Base-by-base conservation (phyloP, 495 filamentous ascomycete species). In the Xylaria telfairii region DNA sequence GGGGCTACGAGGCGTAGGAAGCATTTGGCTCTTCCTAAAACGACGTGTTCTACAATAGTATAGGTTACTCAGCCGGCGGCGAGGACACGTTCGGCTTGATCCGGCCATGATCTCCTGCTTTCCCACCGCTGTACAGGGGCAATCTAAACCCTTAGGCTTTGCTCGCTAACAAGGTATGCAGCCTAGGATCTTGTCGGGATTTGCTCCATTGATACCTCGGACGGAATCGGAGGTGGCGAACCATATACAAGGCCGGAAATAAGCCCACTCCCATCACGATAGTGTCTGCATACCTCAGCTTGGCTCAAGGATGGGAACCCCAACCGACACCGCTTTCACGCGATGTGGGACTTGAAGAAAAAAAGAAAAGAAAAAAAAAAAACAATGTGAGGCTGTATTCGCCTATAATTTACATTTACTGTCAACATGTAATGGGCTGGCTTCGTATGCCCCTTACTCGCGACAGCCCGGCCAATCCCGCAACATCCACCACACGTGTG, bases 181-280 rank as follows among this genome's bases (percentile, higher is more conserved):
- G 30, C 56, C 42, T 39, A 47, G 67, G 30, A 13, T 46, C 32
- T 12, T 54, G 67, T 69, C 67, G 67, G 67, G 59, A 9, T 42
- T 60, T 63, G 49, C 39, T 54, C 57, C 67, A 69, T 49, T 51
- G 44, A 63, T 49, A 57, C 65, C 64, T 41, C 67, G 47, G n/a
- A 63, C 46, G 59, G 59, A 28, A 30, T 69, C 41, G 56, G 57
- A 54, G 28, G 67, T 69, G 67, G 56, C 59, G 37, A 37, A 15
- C 34, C 24, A n/a, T 54, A 51, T 30, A 51, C 57, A 39, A 54
- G 19, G 32, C 57, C 57, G 57, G 44, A 54, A 63, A 51, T 63
- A 62, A 61, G 59, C 47, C 12, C 60, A 51, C 37, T 69, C 32
- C 34, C 57, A 51, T 63, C 57, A 32, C 15, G 44, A 51, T 21